Evolutionary conservation across 805 yeast species (phyloP).

Genomic region (Saturnispora zaruensis): DNA sequence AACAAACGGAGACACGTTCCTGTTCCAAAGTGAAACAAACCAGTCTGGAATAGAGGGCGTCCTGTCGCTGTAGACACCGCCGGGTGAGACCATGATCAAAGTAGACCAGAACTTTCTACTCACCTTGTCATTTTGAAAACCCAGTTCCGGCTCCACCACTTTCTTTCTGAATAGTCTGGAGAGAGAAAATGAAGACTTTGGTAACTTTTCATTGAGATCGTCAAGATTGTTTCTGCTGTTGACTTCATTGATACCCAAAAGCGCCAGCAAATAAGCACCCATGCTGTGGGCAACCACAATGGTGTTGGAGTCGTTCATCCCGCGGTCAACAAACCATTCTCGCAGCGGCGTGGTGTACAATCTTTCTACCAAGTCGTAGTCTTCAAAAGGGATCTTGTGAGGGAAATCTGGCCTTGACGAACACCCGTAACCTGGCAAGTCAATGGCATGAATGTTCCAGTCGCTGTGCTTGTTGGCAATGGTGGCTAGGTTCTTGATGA

Average conservation of each 20-base stretch:
- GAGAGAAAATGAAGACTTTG: background rate
- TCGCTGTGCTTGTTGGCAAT: slow-evolving; percentile 28
- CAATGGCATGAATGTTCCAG: slow-evolving; percentile 81
- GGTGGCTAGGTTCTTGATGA: slow-evolving; percentile 54
- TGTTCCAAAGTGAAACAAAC: slow-evolving; percentile 71
- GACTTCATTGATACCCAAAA: slow-evolving; percentile 32
- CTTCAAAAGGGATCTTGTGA: slow-evolving; percentile 27
- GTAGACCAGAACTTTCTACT: slow-evolving; percentile 27
- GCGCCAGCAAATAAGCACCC: slow-evolving; percentile 77
- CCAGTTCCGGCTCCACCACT: background rate
- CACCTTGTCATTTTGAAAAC: slow-evolving; percentile 3
- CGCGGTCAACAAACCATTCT: slow-evolving; percentile 48
- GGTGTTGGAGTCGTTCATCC: slow-evolving; percentile 33
- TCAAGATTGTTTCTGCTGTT: slow-evolving; percentile 8
- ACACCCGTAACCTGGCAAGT: slow-evolving; percentile 83
- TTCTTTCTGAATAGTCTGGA: background rate
- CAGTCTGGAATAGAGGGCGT: slow-evolving; percentile 51
- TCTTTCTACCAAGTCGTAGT: slow-evolving; percentile 43
- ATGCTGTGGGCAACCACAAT: slow-evolving; percentile 78
- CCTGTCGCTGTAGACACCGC: slow-evolving; percentile 53
- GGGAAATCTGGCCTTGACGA: slow-evolving; percentile 73
- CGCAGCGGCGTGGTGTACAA: slow-evolving; percentile 61
- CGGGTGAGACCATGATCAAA: slow-evolving; percentile 80
- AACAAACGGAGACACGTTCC: slow-evolving; percentile 74
- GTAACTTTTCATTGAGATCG: slow-evolving; percentile 10